These are phyloP conservation scores for Penicillium malachiteum DNA, from an alignment of 495 filamentous ascomycete species.

Conservation along the genomic window DNA sequence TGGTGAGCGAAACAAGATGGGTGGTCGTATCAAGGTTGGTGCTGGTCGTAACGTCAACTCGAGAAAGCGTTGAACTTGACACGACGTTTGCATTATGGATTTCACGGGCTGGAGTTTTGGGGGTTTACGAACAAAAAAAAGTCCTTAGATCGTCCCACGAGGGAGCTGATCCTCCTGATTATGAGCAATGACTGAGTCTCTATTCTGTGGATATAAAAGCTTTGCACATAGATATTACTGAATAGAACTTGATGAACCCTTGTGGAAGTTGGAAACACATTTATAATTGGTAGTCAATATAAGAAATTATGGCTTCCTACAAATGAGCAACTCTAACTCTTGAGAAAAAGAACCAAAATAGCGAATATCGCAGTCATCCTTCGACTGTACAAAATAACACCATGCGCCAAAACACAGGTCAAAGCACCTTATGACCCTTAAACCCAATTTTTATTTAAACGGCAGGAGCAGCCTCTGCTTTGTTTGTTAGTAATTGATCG, in stretches of 20 bases:
- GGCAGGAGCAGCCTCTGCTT: constrained; percentile 15
- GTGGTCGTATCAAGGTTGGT: constrained; percentile 73
- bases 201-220: background rate
- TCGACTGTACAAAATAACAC: constrained; percentile 41
- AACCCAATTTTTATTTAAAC: constrained; percentile 29
- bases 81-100: constrained; percentile 25
- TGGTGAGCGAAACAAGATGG: constrained; percentile 63
- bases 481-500: constrained; percentile 14
- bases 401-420: constrained; percentile 43
- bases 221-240: constrained; percentile 18
- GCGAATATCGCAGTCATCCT: constrained; percentile 31
- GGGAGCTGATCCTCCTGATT: constrained; percentile 12
- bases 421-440: constrained; percentile 24
- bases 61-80: constrained; percentile 56
- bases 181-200: constrained; percentile 11
- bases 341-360: constrained; percentile 12
- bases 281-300: constrained; percentile 15
- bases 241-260: constrained; percentile 2
- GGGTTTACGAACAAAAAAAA: constrained; percentile 30
- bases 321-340: constrained; percentile 2
- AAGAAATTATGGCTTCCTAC: background rate
- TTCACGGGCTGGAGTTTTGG: constrained; percentile 33
- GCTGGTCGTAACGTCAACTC: constrained; percentile 87
- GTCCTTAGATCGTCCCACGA: constrained; percentile 18
- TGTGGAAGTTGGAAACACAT: too few species aligned